phyloP scores from a whole-genome alignment of 768 basidiomycete genomes.

The Collybia nuda region DNA sequence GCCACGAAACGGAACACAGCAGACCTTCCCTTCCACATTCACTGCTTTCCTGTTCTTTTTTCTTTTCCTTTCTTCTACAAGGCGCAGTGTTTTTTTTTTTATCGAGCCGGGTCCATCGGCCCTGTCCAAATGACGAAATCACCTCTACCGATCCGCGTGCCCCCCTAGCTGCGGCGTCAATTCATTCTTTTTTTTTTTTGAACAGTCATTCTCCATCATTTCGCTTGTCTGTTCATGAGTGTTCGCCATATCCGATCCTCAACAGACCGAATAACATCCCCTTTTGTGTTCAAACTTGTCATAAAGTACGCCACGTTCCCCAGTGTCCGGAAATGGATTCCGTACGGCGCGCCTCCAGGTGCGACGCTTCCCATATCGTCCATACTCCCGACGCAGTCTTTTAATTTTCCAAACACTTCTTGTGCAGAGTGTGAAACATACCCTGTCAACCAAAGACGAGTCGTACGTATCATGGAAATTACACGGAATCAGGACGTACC shows the following conservation, averaged over 20 bases:
- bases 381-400: slow-evolving; percentile 46
- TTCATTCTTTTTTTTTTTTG: background rate
- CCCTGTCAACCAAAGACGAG: slow-evolving; percentile 29
- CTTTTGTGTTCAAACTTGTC: slow-evolving; percentile 76
- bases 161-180: background rate
- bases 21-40: too few species aligned
- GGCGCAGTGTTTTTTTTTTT: too few species aligned
- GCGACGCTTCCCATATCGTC: slow-evolving; percentile 20
- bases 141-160: too few species aligned
- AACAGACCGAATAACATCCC: slow-evolving; percentile 51
- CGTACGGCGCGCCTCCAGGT: slow-evolving; percentile 30
- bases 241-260: slow-evolving; percentile 61
- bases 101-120: too few species aligned
- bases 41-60: too few species aligned
- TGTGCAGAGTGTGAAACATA: slow-evolving; percentile 69
- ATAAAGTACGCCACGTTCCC: slow-evolving; percentile 95
- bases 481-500: slow-evolving; percentile 39
- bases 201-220: background rate
- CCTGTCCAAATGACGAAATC: too few species aligned
- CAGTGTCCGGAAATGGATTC: slow-evolving; percentile 83
- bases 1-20: too few species aligned
- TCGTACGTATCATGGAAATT: background rate
- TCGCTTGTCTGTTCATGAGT: slow-evolving; percentile 4
- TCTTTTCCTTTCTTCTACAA: too few species aligned
- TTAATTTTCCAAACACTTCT: slow-evolving; percentile 53